These are phyloP conservation scores for Cladosporium sp. DNA, from an alignment of 2,329 filamentous ascomycete genomes.

Conservation along the genomic window DNA sequence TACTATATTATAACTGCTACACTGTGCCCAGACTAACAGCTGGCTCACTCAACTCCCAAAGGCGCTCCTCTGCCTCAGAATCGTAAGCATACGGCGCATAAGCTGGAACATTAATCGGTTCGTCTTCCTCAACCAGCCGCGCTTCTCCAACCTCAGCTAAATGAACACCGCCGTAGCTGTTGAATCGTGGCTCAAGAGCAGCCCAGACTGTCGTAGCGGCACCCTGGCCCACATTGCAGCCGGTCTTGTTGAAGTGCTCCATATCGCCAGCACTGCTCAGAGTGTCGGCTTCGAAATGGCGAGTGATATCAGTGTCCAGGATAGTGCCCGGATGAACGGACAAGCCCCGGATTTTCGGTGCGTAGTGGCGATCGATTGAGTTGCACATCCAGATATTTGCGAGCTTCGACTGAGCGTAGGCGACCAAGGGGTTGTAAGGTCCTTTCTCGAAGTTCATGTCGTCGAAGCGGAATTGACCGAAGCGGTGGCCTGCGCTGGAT, in stretches of 20 bases:
- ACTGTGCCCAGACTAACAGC: constrained; percentile 22
- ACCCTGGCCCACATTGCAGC: constrained; percentile 40
- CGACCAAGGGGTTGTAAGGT: constrained; percentile 20
- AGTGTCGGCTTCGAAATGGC: constrained; percentile 9
- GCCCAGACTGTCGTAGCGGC: constrained; percentile 48
- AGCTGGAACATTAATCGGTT: constrained; percentile 21
- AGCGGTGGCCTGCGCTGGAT: constrained; percentile 40
- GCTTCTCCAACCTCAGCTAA: constrained; percentile 39
- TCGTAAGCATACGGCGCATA: constrained; percentile 37
- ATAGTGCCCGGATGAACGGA: constrained; percentile 38
- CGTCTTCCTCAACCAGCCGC: constrained; percentile 25
- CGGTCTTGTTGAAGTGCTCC: constrained; percentile 13
- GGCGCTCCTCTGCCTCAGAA: constrained; percentile 34
- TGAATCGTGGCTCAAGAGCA: constrained; percentile 31
- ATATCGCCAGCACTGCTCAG: constrained; percentile 6
- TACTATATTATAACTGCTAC: neutral
- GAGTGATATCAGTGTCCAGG: constrained; percentile 3
- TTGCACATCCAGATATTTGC: constrained; percentile 51
- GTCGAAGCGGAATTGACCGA: constrained; percentile 23
- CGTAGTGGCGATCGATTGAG: constrained; percentile 48
- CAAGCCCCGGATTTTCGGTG: constrained; percentile 32
- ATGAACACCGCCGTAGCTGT: constrained; percentile 42
- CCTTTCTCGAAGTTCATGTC: constrained; percentile 29
- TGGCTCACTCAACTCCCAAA: constrained; percentile 40
- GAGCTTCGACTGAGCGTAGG: constrained; percentile 49